Evolutionary conservation across 129 eudicot genomes (phyloP), one percentile per base, ranked within the genome.

Genomic region (Arctium lappa): DNA sequence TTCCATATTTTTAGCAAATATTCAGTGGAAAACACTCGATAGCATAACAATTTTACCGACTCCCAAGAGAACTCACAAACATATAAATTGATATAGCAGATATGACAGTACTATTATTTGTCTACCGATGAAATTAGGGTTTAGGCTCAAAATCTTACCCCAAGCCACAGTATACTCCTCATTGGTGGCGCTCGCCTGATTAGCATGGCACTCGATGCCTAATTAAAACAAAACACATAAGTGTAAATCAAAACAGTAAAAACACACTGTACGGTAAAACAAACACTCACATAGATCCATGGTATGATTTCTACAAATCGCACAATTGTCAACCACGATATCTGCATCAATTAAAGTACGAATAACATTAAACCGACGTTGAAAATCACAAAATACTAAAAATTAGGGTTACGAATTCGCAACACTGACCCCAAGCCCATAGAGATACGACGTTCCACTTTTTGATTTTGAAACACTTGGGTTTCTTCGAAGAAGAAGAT

Each of bases 81-180:
- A 72, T 1, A 48, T 34, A 30, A 80, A 48, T 80, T 72, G 48
- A 33, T n/a, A 30, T 18, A 34, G 22, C 39, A 37, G 29, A 70
- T 9, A 79, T 13, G 16, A 4, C n/a, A n/a, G 38, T 75, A 48
- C 70, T n/a, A 11, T 39, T 73, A 63, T 38, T 66, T 36, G 10
- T 22, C 27, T 22, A 22, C 27, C 27, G 27, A 22, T 22, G 27
- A 22, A 22, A 22, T 22, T 22, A 22, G 68, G 79, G 81, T 38
- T 37, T 27, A 75, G 30, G 34, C 15, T 10, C 63, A 18, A 74
- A 39, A 50, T 69, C 93, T 53, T 81, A 92, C 97, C 97, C 97
- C 97, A 92, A 84, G 97, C 97, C 72, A 92, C 97, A 4, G 97
- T 92, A 82, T 94, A 92, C 81, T 92, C 97, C 82, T 92, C 97